phyloP scores from a whole-genome alignment of 805 yeast species.

The Sugiyamaella boreocaroliniensis region DNA sequence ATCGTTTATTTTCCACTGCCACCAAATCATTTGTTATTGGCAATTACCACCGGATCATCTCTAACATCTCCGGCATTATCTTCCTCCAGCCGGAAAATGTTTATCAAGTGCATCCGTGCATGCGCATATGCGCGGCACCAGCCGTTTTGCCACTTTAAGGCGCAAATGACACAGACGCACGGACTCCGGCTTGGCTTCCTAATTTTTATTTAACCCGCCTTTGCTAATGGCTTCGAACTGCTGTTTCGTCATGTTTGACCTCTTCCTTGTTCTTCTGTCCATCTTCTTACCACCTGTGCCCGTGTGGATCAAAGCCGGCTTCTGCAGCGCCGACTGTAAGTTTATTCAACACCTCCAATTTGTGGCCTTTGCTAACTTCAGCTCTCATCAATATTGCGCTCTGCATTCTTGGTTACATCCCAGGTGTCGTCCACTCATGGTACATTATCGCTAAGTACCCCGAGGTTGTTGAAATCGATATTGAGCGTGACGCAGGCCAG shows the following conservation, averaged over 20 bases:
- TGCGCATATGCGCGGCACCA: no score
- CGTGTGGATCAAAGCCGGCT: constrained; percentile 64
- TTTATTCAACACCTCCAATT: neutral
- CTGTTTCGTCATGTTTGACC: constrained; percentile 42
- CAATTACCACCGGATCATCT: no score
- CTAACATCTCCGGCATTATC: no score
- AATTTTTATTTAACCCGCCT: no score
- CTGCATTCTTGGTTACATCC: constrained; percentile 64
- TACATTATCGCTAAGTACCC: constrained; percentile 75
- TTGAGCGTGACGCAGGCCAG: constrained; percentile 13
- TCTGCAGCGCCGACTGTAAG: constrained; percentile 57
- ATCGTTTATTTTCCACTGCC: no score
- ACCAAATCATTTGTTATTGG: no score
- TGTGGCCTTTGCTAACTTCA: constrained; percentile 2
- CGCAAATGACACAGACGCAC: no score
- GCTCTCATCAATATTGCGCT: constrained; percentile 59
- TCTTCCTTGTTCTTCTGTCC: constrained; percentile 61
- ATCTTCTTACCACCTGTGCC: constrained; percentile 75
- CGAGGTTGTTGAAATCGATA: constrained; percentile 24
- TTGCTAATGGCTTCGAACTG: constrained; percentile 9
- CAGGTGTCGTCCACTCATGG: constrained; percentile 73
- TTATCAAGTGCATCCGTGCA: no score
- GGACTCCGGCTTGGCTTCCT: no score
- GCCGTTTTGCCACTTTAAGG: no score
- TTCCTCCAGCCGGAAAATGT: no score